Conservation (phyloP, 768 basidiomycete genomes). For the Pulveroboletus sp. region DNA sequence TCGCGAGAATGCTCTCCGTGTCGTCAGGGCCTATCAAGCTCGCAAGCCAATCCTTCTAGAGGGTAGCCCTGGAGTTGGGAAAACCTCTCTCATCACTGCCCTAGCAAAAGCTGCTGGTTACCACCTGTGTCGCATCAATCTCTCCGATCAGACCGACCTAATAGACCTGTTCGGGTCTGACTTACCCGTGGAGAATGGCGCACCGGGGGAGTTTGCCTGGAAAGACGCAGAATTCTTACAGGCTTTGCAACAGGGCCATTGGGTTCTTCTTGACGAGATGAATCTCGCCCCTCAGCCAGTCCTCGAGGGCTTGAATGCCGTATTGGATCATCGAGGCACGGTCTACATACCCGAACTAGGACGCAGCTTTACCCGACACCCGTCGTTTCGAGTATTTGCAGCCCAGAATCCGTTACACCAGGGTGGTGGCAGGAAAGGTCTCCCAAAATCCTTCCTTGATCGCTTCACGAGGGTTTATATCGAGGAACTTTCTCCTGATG, state of each 20-base stretch:
- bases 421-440: constrained; percentile 94
- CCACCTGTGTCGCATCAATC: constrained; percentile 84
- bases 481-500: constrained; percentile 73
- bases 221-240: constrained; percentile 93
- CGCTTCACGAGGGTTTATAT: constrained; percentile 98
- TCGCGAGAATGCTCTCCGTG: constrained; percentile 78
- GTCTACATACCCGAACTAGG: constrained; percentile 95
- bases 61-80: constrained; percentile 97
- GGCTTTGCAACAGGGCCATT: constrained; percentile 91
- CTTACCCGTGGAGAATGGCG: constrained; percentile 88
- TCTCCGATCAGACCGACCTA: constrained; percentile 97
- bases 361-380: constrained; percentile 82
- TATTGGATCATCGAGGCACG: constrained; percentile 91
- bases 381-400: constrained; percentile 94
- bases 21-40: constrained; percentile 86
- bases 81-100: constrained; percentile 89
- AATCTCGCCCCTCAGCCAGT: constrained; percentile 96
- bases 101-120: constrained; percentile 79
- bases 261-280: constrained; percentile 99
- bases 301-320: constrained; percentile 93
- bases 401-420: constrained; percentile 96
- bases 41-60: constrained; percentile 90
- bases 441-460: constrained; percentile 96
- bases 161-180: constrained; percentile 96
- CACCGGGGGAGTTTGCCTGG: constrained; percentile 93